These are phyloP conservation scores for Wallacemonas collosoma DNA, from an alignment of 208 protist species.

Conservation along the genomic window DNA sequence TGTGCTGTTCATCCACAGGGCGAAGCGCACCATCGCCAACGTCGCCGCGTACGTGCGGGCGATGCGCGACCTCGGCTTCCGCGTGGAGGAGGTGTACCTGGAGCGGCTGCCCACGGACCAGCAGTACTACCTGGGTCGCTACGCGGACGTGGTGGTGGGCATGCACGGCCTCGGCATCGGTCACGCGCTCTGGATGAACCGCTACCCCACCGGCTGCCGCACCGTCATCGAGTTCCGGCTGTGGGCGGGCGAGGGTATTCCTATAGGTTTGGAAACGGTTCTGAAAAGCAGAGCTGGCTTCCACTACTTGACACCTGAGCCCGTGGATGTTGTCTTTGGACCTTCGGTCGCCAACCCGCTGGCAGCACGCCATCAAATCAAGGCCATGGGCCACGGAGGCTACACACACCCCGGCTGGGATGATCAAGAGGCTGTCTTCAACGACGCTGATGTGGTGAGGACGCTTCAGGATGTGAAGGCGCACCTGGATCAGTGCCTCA, in stretches of 20 bases:
- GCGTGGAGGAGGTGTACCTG: slow-evolving; percentile 27
- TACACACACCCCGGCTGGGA: slow-evolving; percentile 7
- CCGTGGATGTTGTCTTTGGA: slow-evolving; percentile 24
- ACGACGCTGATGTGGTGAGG: slow-evolving; percentile 1
- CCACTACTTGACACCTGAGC: slow-evolving; percentile 16
- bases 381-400: neutral
- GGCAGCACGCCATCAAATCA: neutral
- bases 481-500: slow-evolving; percentile 6
- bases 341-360: neutral
- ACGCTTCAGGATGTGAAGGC: neutral
- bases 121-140: slow-evolving; percentile 28
- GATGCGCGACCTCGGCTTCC: slow-evolving; percentile 23
- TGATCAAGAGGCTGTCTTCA: neutral
- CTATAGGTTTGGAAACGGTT: slow-evolving; percentile 15
- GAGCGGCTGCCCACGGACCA: slow-evolving; percentile 25
- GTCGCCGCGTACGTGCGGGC: neutral
- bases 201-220: slow-evolving; percentile 17
- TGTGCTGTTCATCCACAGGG: slow-evolving; percentile 11
- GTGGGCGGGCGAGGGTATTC: slow-evolving; percentile 16
- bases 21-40: slow-evolving; percentile 12
- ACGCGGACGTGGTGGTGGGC: slow-evolving; percentile 35
- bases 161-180: slow-evolving; percentile 38
- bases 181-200: slow-evolving; percentile 34
- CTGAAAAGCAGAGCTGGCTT: slow-evolving; percentile 1
- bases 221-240: slow-evolving; percentile 22